A percentile compares a stretch with the other conserved stretches of the same genome.
Conservation (phyloP, 192 early-diverging fungal genomes). For the Geranomyces michiganensis region DNA sequence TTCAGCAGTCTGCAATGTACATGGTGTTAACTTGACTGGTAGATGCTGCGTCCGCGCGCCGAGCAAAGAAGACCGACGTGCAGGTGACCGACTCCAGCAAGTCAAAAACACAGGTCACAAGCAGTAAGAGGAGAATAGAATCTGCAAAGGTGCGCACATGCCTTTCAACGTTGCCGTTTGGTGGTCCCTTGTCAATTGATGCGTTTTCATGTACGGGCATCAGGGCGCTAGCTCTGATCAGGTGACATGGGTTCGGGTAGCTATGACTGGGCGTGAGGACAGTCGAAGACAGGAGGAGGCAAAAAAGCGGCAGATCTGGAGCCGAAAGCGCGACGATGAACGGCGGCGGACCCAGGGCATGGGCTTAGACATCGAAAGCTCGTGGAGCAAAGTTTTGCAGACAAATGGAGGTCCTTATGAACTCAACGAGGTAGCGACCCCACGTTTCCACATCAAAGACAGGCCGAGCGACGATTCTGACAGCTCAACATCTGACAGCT, state of each 20-base stretch:
- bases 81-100: slow-evolving; percentile 47
- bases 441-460: not conserved
- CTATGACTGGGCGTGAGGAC: slow-evolving; percentile 50
- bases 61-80: slow-evolving; percentile 45
- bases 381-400: slow-evolving; percentile 44
- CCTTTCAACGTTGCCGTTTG: not conserved
- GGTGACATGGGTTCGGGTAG: slow-evolving; percentile 52
- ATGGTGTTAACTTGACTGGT: not conserved
- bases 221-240: slow-evolving; percentile 36
- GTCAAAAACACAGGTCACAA: slow-evolving; percentile 37
- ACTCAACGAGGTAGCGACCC: slow-evolving; percentile 41
- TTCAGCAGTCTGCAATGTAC: not conserved
- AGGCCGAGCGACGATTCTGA: not conserved
- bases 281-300: slow-evolving; percentile 52
- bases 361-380: slow-evolving; percentile 35
- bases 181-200: not conserved
- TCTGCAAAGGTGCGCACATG: slow-evolving; percentile 14
- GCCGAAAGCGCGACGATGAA: slow-evolving; percentile 44
- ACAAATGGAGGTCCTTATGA: slow-evolving; percentile 45
- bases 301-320: slow-evolving; percentile 47
- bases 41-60: slow-evolving; percentile 5
- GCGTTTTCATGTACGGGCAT: not conserved
- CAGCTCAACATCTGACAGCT: slow-evolving; percentile 20
- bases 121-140: slow-evolving; percentile 29
- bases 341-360: slow-evolving; percentile 23